Base-by-base conservation (phyloP, 148 eudicot genomes). In the Chenopodium suecicum region DNA sequence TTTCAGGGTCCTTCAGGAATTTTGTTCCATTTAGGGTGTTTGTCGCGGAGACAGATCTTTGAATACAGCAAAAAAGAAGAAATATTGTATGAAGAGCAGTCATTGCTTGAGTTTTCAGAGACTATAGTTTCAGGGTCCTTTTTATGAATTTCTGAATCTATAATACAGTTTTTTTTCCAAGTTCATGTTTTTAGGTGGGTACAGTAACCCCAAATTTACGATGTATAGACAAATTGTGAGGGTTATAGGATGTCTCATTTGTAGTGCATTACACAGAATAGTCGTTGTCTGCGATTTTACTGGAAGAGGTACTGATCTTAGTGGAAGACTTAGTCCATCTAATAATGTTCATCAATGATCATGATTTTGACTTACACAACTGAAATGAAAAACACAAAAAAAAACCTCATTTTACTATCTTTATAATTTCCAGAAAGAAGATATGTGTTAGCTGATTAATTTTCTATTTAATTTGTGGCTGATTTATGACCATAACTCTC, bases 1-100 rank as follows among this genome's bases (percentile, higher is more conserved):
- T n/a, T 41, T 82, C 83, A 1, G 84, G 86, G 63, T 89, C 89
- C 70, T 85, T 85, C 54, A 89, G 76, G 71, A 85, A 63, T 34
- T 85, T 64, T 58, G 29, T 60, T 9, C 37, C 60, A 10, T 84
- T 77, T 27, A 86, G 80, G 60, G 70, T 86, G 47, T 83, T 81
- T 29, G 52, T 69, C 19, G 46, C 83, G 64, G 22, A 84, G 17
- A 52, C 77, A 76, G 70, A 32, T 77, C 75, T 27, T 32, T 0
- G 54, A n/a, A 64, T 22, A 9, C 56, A 70, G 52, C 17, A 58
- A 54, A 13, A 10, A 27, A 79, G 69, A 67, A 79, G 14, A 56
- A 79, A n/a, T 11, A 79, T 37, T 56, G 56, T 16, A 34, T 4
- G 17, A 1, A 71, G 37, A 37, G 23, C 4, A 79, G 66, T 79